Percentiles rank a stretch among this genome's conserved stretches.
phyloP scores from a whole-genome alignment of 2,329 filamentous ascomycete species.

The Westerdykella sp. region DNA sequence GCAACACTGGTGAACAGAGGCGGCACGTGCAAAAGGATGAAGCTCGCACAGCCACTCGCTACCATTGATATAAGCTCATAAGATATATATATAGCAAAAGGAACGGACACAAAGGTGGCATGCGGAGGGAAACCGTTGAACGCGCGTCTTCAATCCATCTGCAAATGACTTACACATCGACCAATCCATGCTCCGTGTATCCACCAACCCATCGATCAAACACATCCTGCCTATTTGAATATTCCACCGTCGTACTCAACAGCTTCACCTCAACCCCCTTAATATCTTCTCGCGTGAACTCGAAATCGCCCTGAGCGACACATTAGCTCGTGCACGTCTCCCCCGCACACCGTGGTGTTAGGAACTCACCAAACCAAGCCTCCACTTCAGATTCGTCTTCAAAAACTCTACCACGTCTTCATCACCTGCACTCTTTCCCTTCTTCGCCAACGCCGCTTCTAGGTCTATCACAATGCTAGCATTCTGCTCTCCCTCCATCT shows the following conservation, averaged over 20 bases:
- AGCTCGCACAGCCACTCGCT: too few species aligned
- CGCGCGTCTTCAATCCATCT: too few species aligned
- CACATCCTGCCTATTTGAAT: conserved; percentile 9
- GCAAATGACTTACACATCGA: conserved; percentile 4
- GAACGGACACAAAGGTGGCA: too few species aligned
- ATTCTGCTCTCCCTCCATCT: conserved; percentile 4
- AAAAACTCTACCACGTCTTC: conserved; percentile 9
- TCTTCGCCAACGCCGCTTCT: conserved; percentile 4
- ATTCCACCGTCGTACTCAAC: conserved; percentile 11
- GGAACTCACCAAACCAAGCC: conserved; percentile 10
- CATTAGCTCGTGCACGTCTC: not conserved
- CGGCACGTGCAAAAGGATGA: too few species aligned
- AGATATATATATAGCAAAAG: too few species aligned
- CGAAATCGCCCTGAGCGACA: conserved; percentile 4
- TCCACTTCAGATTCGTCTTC: conserved; percentile 10
- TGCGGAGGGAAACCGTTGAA: too few species aligned
- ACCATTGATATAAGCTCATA: too few species aligned
- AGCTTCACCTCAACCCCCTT: conserved; percentile 8
- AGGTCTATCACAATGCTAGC: conserved; percentile 7
- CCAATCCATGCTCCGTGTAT: conserved; percentile 7
- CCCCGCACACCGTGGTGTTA: too few species aligned
- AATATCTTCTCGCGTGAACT: conserved; percentile 9
- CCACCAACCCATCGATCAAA: conserved; percentile 16
- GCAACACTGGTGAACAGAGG: too few species aligned
- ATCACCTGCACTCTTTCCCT: conserved; percentile 1